Percentiles rank a stretch among this genome's conserved stretches.
Conservation (phyloP, 73 alveolate genomes). For the Tetrahymena malaccensis region DNA sequence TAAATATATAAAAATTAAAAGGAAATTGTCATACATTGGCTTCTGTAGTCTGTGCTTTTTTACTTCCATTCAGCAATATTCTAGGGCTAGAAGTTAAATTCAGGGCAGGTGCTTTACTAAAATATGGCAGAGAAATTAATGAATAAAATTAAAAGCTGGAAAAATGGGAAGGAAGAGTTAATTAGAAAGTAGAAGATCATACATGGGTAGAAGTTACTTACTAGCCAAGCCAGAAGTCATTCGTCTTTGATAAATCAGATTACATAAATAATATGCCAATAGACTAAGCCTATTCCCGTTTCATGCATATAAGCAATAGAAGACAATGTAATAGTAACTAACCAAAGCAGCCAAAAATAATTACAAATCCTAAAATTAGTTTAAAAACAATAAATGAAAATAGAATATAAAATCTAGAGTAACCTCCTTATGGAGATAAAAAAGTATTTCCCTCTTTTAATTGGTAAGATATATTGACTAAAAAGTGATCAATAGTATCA, state of each 20-base stretch:
- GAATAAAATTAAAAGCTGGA: not conserved
- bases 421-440: not conserved
- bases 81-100: not conserved
- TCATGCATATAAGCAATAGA: not conserved
- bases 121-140: not conserved
- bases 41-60: not conserved
- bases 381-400: not conserved
- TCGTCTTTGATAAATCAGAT: not conserved
- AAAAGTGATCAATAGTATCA: not conserved
- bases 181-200: not conserved
- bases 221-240: not conserved
- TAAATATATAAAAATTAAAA: not conserved
- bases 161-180: not conserved
- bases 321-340: not conserved
- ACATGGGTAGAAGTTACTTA: not conserved
- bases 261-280: not conserved
- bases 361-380: not conserved
- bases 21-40: not conserved
- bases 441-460: not conserved
- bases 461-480: not conserved
- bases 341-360: not conserved
- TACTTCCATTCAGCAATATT: not conserved
- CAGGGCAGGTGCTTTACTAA: not conserved
- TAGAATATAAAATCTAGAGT: not conserved
- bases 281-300: not conserved